Base-by-base conservation (phyloP, 768 basidiomycete species). In the Russula lepida region DNA sequence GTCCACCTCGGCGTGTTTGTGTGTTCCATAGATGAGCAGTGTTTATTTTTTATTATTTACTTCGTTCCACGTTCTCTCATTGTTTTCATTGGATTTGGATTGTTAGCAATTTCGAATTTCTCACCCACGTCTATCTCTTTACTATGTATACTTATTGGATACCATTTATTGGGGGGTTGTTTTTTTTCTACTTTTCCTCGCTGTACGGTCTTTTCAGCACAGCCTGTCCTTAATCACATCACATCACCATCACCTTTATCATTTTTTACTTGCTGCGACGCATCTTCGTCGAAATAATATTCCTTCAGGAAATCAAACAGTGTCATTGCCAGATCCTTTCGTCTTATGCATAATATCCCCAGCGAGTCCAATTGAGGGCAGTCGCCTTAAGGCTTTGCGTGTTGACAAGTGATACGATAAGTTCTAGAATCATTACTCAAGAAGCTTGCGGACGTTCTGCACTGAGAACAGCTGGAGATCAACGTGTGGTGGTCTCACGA, bases 61-160 rank as follows among this genome's bases (percentile, higher is more conserved):
- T 55, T 49, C n/a, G 15, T 52, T 28, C 47, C 44, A 4, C 33
- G 15, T 39, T 5, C 56, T 47, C 46, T 53, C 60, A 46, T 43
- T 27, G 27, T 43, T 52, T 48, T 61, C 46, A 21, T 41, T 51
- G n/a, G 19, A 19, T 35, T 41, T 51, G n/a, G 19, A 19, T 35
- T 56, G 6, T 54, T 63, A 6, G 28, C 41, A 25, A 46, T 47
- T 32, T 41, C 27, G 33, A 25, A 46, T 47, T 32, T 41, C 27
- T 41, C 51, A 54, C 17, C 21, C 54, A 55, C 19, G 37, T 11
- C 55, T 53, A 56, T 52, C 52, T 41, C 49, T 54, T 51, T 57
- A 23, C n/a, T 52, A 28, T 63, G 62, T 63, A 58, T 49, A 63
- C 62, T 58, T 58, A 63, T 63, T 48, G 46, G 61, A 63, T 63